Base-by-base conservation (phyloP, 805 yeast genomes). In the Candida oleophila region DNA sequence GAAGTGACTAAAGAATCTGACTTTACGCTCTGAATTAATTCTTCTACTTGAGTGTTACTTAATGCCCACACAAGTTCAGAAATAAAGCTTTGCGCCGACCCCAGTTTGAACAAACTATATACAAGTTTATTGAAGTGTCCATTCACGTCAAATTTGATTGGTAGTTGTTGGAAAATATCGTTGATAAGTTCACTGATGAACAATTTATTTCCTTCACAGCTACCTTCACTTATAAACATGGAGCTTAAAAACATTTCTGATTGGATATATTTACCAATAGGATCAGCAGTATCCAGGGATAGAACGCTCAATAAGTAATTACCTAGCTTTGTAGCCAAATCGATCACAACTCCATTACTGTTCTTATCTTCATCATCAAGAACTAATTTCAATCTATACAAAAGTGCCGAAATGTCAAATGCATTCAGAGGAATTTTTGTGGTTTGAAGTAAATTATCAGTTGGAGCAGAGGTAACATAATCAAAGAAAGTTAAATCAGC, bases 401-500 rank as follows among this genome's bases (percentile, higher is more conserved):
- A 44, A 1, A 78, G 56, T 3, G 74, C 78, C 19, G 78, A 68
- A 7, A 75, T 62, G 53, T 83, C 88, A 28, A 76, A 53, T 25
- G 73, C 74, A 11, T 76, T 59, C 7, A 68, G 64, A 3, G 82
- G 78, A 20, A 73, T 56, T 43, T 73, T 69, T 12, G 60, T 52
- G 1, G 62, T 73, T 74, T 51, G 66, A 65, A 52, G 64, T 69
- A 4, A 72, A 12, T 40, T 33, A 7, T 41, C 22, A 21, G 51
- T 49, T 4, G 55, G 42, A 12, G 50, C 48, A 15, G 50, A 46
- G 9, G 50, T 30, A 32, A 53, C 42, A 8, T 40, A 46, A 12
- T 49, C 48, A 21, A 53, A 51, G 39, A 56, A 22, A n/a, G 43
- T 7, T 11, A 25, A 25, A 11, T 25, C 30, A 19, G 18, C 15